Base-by-base conservation (phyloP, 2,329 filamentous ascomycete species). In the Aciculosporium take region DNA sequence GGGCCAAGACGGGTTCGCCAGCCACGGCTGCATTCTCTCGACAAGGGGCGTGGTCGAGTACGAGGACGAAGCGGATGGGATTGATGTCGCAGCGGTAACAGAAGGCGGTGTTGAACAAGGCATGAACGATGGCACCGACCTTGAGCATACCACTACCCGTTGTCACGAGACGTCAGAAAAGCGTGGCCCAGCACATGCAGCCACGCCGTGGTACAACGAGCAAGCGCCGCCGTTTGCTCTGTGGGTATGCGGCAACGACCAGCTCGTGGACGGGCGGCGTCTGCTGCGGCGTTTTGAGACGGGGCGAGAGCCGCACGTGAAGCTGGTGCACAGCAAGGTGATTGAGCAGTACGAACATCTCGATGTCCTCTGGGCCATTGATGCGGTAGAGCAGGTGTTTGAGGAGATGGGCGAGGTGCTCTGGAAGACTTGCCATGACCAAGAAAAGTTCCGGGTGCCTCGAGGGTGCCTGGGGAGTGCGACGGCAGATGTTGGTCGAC, bases 281-380 rank as follows among this genome's bases (percentile, higher is more conserved):
- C 67, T 95, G 7, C 65, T 95, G 3, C 68, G 74, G 17, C 72
- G 89, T 1, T 83, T 95, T 48, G 72, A 83, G 51, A 72, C 73
- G 32, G 83, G 82, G 0, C 69, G 84, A 21, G 89, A 96, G 59
- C 89, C 89, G 1, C 69, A 85, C 53, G 85, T 93, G 7, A 67
- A 72, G 30, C 64, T 95, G 5, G 84, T 94, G 4, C 84, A 94
- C 61, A 73, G 74, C 47, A 93, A 85, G 56, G 67, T 93, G 18
- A 82, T 95, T 33, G 77, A 84, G 3, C 84, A 81, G 36, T 94
- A 94, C 57, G 89, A 95, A 63, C 89, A 96, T 61, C 70, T 96
- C 4, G 89, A 95, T 61, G 85, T 95, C 2, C 77, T 96, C 29
- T 95, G 89, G 89, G 87, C 88, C 0, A 85, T 95, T 69, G 87